Conservation (phyloP, 176 grass and related monocot species). For the Triticum timopheevii region DNA sequence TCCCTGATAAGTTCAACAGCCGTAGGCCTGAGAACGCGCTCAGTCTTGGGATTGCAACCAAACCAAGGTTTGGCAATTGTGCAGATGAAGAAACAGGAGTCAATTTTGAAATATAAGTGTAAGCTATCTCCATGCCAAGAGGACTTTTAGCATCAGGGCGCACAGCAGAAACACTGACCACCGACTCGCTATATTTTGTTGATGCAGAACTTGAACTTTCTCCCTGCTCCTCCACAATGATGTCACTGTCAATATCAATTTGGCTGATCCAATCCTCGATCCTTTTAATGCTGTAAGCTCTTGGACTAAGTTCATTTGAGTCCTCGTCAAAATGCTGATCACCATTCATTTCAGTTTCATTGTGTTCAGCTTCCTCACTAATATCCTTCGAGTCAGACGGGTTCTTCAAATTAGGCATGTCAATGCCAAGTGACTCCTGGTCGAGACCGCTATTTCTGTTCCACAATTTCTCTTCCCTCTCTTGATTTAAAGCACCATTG, state of each 20-base stretch:
- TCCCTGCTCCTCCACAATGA: constrained; percentile 49
- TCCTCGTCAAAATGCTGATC: constrained; percentile 14
- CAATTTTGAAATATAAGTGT: constrained; percentile 88
- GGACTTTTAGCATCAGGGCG: constrained; percentile 53
- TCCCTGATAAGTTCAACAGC: constrained; percentile 77
- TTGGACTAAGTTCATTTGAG: constrained; percentile 43
- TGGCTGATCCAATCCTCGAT: constrained; percentile 86
- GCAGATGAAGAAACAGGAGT: constrained; percentile 71
- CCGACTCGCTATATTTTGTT: constrained; percentile 23
- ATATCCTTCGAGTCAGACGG: constrained; percentile 16
- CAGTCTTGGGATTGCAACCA: constrained; percentile 74
- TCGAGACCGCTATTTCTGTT: constrained; percentile 18
- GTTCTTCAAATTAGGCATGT: constrained; percentile 21
- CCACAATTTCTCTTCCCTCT: constrained; percentile 36
- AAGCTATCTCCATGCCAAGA: constrained; percentile 83
- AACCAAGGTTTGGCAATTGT: constrained; percentile 63
- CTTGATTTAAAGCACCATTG: constrained; percentile 37
- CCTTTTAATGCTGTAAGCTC: constrained; percentile 65
- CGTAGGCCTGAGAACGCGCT: constrained; percentile 68
- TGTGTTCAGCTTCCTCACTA: constrained; percentile 29
- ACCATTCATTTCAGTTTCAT: constrained; percentile 15
- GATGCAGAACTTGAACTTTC: constrained; percentile 46
- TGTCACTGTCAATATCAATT: constrained; percentile 50
- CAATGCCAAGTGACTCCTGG: constrained; percentile 7
- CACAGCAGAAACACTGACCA: constrained; percentile 35